phyloP scores from a whole-genome alignment of 2,329 filamentous ascomycete genomes.

The Trichoderma sp. region DNA sequence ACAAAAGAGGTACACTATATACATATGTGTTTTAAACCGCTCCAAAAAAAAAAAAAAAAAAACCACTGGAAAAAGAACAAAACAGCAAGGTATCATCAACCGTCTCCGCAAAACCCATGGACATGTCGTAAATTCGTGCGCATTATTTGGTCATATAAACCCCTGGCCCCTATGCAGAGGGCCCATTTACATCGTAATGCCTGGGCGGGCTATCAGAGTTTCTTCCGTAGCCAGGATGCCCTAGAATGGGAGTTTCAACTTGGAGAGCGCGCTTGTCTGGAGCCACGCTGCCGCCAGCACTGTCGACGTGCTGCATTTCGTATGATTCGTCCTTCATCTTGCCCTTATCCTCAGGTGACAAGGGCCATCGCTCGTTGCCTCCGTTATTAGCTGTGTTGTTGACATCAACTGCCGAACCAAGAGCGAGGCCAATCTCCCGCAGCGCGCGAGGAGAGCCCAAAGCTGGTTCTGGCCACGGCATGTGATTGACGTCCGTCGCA shows the following conservation, averaged over 20 bases:
- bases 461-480: conserved; percentile 41
- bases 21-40: conserved; percentile 3
- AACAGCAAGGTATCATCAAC: background rate
- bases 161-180: background rate
- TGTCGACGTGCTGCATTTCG: conserved; percentile 37
- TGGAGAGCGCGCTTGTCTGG: conserved; percentile 29
- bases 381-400: background rate
- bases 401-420: conserved; percentile 23
- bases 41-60: no score
- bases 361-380: conserved; percentile 28
- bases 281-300: conserved; percentile 19
- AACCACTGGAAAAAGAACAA: conserved; percentile 8
- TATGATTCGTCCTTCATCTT: conserved; percentile 48
- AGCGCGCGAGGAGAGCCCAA: conserved; percentile 17
- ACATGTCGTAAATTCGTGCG: conserved; percentile 9
- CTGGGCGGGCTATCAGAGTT: conserved; percentile 33
- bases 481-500: conserved; percentile 40
- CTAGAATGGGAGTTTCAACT: conserved; percentile 45
- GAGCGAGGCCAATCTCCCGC: conserved; percentile 29
- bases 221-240: conserved; percentile 51
- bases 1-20: conserved; percentile 11
- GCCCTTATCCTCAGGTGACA: conserved; percentile 42
- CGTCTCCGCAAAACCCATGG: background rate
- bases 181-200: conserved; percentile 27
- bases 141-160: background rate